Evolutionary conservation across 306 rosid species (phyloP).

Genomic region (Casuarina glauca): DNA sequence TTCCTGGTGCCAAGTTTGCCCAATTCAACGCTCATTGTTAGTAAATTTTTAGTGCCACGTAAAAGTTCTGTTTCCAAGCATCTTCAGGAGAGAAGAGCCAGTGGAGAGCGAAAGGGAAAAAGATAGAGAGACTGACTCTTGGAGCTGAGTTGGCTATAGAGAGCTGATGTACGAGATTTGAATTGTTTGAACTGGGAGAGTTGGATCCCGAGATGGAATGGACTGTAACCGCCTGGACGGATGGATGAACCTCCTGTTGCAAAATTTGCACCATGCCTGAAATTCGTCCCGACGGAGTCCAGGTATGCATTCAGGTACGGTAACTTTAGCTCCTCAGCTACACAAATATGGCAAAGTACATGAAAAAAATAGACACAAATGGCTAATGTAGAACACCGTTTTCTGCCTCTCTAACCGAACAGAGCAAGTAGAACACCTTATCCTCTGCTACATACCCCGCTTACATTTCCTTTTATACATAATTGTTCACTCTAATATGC

Average conservation of each 20-base stretch:
- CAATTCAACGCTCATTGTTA: conserved; percentile 14
- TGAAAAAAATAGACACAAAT: not conserved
- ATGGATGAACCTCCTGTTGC: conserved; percentile 78
- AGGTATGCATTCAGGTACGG: conserved; percentile 79
- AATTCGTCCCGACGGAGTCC: conserved; percentile 77
- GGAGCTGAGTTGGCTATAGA: conserved; percentile 46
- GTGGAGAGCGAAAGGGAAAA: not conserved
- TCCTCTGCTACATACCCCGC: not conserved
- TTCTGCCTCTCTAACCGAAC: not conserved
- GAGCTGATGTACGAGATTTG: conserved; percentile 56
- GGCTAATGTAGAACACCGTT: not conserved
- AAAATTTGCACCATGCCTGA: conserved; percentile 82
- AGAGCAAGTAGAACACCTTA: not conserved
- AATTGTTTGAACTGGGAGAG: conserved; percentile 64
- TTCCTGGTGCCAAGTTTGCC: conserved; percentile 34
- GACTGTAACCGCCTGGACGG: conserved; percentile 67
- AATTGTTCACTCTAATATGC: too few species aligned
- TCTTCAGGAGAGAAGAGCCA: conserved; percentile 11
- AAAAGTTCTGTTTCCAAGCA: not conserved
- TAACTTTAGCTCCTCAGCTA: conserved; percentile 81
- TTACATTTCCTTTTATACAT: too few species aligned
- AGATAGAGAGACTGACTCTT: conserved; percentile 39
- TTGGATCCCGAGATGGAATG: conserved; percentile 77
- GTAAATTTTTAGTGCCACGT: not conserved
- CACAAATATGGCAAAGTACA: conserved; percentile 22